Percentiles rank a stretch among this genome's conserved stretches.
phyloP scores from a whole-genome alignment of 257 asterid species.

The Lantana camara region DNA sequence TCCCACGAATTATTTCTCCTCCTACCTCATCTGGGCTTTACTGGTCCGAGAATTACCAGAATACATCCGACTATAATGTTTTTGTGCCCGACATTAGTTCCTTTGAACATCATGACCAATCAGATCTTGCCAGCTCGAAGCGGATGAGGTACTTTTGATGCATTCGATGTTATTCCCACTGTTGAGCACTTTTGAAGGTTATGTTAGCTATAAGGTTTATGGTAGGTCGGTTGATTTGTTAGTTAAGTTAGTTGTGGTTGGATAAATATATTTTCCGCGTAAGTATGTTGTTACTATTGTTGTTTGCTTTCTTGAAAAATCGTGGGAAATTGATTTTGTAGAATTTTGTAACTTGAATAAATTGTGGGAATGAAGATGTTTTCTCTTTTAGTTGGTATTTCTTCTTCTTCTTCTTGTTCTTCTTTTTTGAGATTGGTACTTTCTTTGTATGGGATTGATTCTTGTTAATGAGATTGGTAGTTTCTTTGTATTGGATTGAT shows the following conservation, averaged over 20 bases:
- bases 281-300: conserved; percentile 22
- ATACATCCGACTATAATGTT: conserved; percentile 37
- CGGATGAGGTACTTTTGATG: conserved; percentile 48
- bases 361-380: background rate
- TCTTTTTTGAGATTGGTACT: no score
- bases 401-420: no score
- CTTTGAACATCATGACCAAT: conserved; percentile 33
- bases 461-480: background rate
- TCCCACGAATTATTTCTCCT: conserved; percentile 31
- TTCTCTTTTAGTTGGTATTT: no score
- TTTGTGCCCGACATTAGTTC: conserved; percentile 71
- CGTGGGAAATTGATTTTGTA: no score
- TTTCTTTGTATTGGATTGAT: background rate
- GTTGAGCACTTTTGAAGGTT: background rate
- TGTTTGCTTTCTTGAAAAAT: no score
- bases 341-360: conserved; percentile 16
- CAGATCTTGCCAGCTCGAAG: conserved; percentile 36
- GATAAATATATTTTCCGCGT: background rate
- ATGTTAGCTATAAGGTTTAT: conserved; percentile 19
- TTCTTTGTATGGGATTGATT: no score
- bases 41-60: conserved; percentile 58
- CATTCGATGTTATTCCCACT: background rate
- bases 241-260: conserved; percentile 24
- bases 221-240: conserved; percentile 18
- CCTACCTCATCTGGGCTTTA: conserved; percentile 77